Evolutionary conservation across 495 filamentous ascomycete genomes (phyloP), one percentile per base, ranked within the genome.

Genomic region (Annulohypoxylon nitens): DNA sequence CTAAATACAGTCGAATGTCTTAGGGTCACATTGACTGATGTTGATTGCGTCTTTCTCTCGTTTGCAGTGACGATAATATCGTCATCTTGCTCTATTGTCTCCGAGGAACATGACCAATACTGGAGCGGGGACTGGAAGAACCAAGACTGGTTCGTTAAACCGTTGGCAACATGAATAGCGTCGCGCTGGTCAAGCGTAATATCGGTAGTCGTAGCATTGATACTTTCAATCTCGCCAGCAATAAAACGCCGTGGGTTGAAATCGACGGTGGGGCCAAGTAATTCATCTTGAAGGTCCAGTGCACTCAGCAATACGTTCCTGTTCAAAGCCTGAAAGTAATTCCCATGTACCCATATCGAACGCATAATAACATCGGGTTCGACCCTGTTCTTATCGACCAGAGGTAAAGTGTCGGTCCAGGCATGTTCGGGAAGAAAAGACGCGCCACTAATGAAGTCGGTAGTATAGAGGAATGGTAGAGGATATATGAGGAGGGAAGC

Each of bases 1-100:
- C 90, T 91, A 76, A 93, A 93, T 14, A 93, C 90, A 34, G 90
- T 90, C 11, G 90, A 90, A 77, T 90, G 92, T 8, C 91, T 85
- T 60, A 93, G 75, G 12, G 90, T 92, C 48, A 92, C 83, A 78
- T 92, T 91, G 71, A 90, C 86, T 4, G 84, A 85, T 8, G 91
- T 90, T 3, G 83, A 78, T 60, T 83, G 82, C 1, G 78, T 79
- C 26, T 87, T 84, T 33, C 78, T 84, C 41, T 83, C 73, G 69
- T 93, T 93, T 72, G 93, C 89, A 2, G 91, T 93, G 8, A 78
- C 77, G 8, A 92, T 78, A 36, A 92, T 83, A 76, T 92, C 84
- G 4, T 71, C 16, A 73, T 93, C 91, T 37, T 76, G 75, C 26
- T 82, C 75, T 61, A 93, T 86, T 5, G 81, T 81, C 1, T 83